Evolutionary conservation across 129 eudicot species (phyloP).

Genomic region (Apium graveolens): DNA sequence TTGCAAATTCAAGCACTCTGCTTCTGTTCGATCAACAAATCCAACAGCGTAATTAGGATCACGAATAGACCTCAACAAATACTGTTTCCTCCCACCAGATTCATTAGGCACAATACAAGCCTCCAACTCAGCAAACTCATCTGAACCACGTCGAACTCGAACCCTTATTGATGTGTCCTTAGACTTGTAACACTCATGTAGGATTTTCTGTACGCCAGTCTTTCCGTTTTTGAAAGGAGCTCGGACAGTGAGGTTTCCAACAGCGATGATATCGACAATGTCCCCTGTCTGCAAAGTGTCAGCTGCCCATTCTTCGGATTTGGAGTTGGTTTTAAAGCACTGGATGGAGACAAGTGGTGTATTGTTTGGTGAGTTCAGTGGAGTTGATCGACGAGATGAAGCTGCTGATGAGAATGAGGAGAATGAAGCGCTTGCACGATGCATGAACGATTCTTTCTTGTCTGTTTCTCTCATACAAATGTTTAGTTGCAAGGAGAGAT

Average conservation of each 20-base stretch:
- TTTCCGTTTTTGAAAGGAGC: constrained; percentile 73
- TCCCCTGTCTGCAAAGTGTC: constrained; percentile 74
- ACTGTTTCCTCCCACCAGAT: constrained; percentile 51
- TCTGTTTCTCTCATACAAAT: not conserved
- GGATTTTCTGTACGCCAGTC: constrained; percentile 53
- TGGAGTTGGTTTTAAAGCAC: constrained; percentile 65
- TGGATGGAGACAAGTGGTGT: constrained; percentile 48
- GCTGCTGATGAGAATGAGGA: not conserved
- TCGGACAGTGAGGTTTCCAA: constrained; percentile 42
- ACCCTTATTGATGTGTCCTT: constrained; percentile 65
- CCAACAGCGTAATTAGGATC: constrained; percentile 95
- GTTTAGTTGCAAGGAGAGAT: not conserved
- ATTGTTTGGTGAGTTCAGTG: not conserved
- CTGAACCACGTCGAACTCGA: constrained; percentile 49
- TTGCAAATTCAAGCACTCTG: constrained; percentile 67
- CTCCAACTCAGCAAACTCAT: constrained; percentile 52
- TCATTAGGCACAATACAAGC: constrained; percentile 86
- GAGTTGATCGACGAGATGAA: constrained; percentile 15
- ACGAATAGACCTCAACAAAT: constrained; percentile 59
- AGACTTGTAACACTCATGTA: constrained; percentile 46
- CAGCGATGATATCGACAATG: constrained; percentile 57
- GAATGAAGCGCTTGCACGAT: not conserved
- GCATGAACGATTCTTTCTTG: not conserved
- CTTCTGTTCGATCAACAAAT: constrained; percentile 81
- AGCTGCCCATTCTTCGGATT: constrained; percentile 84